Evolutionary conservation across 2,329 filamentous ascomycete species (phyloP), one percentile per base, ranked within the genome.

Genomic region (Penicillium sp.): DNA sequence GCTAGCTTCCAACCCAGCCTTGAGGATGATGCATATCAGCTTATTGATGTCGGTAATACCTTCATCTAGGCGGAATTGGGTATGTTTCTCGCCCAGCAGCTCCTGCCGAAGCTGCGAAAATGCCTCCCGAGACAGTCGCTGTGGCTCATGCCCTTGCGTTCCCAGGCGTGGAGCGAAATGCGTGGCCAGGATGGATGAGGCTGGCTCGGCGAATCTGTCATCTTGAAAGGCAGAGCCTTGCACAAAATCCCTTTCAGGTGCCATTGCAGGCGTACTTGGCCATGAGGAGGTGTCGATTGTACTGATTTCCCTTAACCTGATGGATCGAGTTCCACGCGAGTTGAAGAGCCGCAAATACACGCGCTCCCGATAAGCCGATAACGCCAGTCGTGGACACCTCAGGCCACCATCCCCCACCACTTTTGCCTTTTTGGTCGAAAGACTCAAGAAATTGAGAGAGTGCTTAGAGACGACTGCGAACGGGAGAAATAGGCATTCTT

Each of bases 91-190:
- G 56, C 83, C 81, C 12, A 88, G 71, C 22, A 86, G 83, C 66
- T 88, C 86, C 63, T 87, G 86, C 28, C 94, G 82, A 2, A 97
- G 83, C 54, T 88, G 86, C 63, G 90, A 88, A 63, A 97, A 88
- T 52, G 91, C 90, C 66, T 88, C 86, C 60, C 86, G 88, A 67
- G 89, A 87, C 68, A 89, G 84, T 54, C 84, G 84, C 68, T 85
- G 83, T 55, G 84, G 83, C 47, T 84, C 86, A 62, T 82, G 84
- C 54, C 84, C 82, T 52, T 85, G 85, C 22, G 89, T 84, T 45
- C 89, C 86, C 63, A 92, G 87, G 73, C 91, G 91, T 72, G 91
- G 88, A 64, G 95, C 91, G 58, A 97, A 87, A 75, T 96, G 91
- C 12, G 91, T 91, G 54, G 93, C 92, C 69, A 96, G 83, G 10